Percentiles rank a stretch among this genome's conserved stretches.
These are phyloP conservation scores for Pythium phragmitis DNA, from an alignment of 352 stramenopile species.

Conservation along the genomic window DNA sequence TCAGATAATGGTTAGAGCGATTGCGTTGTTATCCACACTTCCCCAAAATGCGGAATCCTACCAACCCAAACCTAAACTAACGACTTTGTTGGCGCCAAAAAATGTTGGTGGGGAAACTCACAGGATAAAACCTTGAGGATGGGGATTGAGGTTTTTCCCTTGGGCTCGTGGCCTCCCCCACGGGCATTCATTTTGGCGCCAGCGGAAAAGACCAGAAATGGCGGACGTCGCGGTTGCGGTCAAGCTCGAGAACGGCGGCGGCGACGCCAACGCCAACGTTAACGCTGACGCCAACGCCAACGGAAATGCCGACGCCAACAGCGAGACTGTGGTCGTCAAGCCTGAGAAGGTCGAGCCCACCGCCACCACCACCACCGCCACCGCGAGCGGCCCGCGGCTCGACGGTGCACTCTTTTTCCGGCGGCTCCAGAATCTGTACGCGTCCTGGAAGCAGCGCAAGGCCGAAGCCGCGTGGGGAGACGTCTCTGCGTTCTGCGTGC, in stretches of 20 bases:
- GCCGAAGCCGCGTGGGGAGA: conserved; percentile 46
- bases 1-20: background rate
- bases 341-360: conserved; percentile 37
- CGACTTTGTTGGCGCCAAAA: conserved; percentile 27
- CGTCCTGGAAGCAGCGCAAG: conserved; percentile 64
- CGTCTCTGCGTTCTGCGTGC: conserved; percentile 79
- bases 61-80: conserved; percentile 16
- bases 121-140: conserved; percentile 21
- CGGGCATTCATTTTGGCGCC: conserved; percentile 23
- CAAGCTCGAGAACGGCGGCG: conserved; percentile 20
- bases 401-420: conserved; percentile 78
- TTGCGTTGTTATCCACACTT: background rate
- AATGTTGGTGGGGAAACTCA: conserved; percentile 16
- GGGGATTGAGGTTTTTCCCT: conserved; percentile 17
- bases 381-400: conserved; percentile 38
- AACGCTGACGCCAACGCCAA: background rate
- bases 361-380: background rate
- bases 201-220: conserved; percentile 8
- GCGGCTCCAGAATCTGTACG: conserved; percentile 74
- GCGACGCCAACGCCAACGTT: background rate
- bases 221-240: conserved; percentile 20
- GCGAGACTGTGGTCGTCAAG: conserved; percentile 16
- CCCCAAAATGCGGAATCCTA: conserved; percentile 3
- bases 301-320: background rate
- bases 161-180: background rate